Base-by-base conservation (phyloP, 768 basidiomycete genomes). In the Russula lepida region DNA sequence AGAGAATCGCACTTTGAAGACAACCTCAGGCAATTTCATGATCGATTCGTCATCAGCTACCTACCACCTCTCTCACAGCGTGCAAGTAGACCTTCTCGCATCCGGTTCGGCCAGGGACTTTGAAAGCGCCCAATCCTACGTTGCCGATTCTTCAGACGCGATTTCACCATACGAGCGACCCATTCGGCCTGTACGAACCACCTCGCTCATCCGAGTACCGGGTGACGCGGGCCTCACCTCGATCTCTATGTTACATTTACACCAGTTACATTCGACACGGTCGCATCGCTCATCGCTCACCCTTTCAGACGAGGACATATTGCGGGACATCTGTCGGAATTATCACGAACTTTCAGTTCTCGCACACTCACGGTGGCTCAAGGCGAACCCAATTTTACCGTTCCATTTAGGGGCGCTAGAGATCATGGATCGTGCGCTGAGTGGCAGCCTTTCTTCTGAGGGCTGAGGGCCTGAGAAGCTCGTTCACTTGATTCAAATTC, bases 351-450 rank as follows among this genome's bases (percentile, higher is more conserved):
- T 93, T 19, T 76, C 83, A 2, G 78, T 89, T 30, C 80, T 92
- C 11, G 78, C 83, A 3, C 72, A 72, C 27, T 69, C 70, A 53
- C 73, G 73, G 79, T 76, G 75, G 62, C 73, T 82, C 50, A 76
- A 73, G 30, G 77, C 74, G 56, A 78, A 81, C 67, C 76, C 81
- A 11, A 74, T 76, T 41, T 70, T 92, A 54, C 90, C 89, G 13
- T 82, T 86, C 69, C 89, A 92, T 68, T 76, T 92, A 37, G 84
- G 83, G 32, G 87, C 88, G 17, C 76, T 89, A 27, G 83, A 88
- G 59, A 76, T 77, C 21, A 87, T 89, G 82, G 71, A 72, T 19
- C 68, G 69, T 32, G 74, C 75, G 4, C 68, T 78, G n/a, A 67
- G 66, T 43, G 72, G 72, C 44, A 71, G 72, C 54, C 62, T 67